Conservation (phyloP, 352 stramenopile genomes). For the Plasmopara muralis region DNA sequence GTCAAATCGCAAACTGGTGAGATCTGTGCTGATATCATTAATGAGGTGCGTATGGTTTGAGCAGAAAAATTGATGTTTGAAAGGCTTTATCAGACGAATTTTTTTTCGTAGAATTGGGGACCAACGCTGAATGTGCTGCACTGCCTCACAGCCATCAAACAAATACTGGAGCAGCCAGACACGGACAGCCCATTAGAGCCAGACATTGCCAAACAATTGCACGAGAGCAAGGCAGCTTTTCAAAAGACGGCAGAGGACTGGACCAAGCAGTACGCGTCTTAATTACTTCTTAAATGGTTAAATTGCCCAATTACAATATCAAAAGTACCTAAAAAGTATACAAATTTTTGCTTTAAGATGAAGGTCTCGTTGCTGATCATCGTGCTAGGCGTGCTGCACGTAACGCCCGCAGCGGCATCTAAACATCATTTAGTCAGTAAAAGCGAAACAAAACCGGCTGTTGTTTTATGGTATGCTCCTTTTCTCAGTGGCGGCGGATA, state of each 20-base stretch:
- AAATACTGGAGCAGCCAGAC: constrained; percentile 93
- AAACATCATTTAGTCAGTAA: not conserved
- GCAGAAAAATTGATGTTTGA: not conserved
- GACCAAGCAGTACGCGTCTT: constrained; percentile 88
- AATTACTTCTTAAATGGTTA: constrained; percentile 11
- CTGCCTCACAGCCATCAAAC: constrained; percentile 89
- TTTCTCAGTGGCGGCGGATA: constrained; percentile 90
- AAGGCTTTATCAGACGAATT: not conserved
- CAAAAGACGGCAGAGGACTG: constrained; percentile 90
- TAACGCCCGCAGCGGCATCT: constrained; percentile 4
- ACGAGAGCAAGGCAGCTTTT: constrained; percentile 91
- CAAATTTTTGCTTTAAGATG: not conserved
- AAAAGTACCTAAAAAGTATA: constrained; percentile 4
- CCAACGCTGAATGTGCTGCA: constrained; percentile 92
- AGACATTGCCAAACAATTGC: constrained; percentile 91
- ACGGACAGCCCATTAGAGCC: constrained; percentile 95
- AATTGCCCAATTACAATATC: not conserved
- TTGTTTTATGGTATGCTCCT: constrained; percentile 84
- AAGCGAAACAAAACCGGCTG: constrained; percentile 15
- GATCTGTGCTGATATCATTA: constrained; percentile 95
- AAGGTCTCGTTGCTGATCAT: constrained; percentile 5
- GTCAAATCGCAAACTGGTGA: constrained; percentile 94
- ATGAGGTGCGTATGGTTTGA: constrained; percentile 42
- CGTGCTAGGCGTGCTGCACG: constrained; percentile 12
- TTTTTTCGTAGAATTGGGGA: constrained; percentile 83